Percentiles rank a stretch among this genome's conserved stretches.
These are phyloP conservation scores for Purpureocillium takamizusanense DNA, from an alignment of 2,329 filamentous ascomycete species.

Conservation along the genomic window DNA sequence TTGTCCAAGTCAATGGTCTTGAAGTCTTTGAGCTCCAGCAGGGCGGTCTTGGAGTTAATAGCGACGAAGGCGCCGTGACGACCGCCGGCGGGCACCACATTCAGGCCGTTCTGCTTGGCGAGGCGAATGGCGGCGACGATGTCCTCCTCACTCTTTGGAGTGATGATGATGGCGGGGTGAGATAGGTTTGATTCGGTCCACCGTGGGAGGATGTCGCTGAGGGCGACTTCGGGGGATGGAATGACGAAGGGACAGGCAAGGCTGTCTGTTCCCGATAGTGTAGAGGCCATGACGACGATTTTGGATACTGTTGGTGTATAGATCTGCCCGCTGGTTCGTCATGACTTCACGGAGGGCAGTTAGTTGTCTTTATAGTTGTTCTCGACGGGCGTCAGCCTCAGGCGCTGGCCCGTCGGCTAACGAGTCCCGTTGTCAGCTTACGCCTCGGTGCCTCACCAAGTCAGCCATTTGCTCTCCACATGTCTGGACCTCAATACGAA, in stretches of 20 bases:
- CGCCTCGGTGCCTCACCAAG: too few relatives aligned
- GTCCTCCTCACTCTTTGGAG: conserved; percentile 18
- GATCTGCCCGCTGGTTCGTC: too few relatives aligned
- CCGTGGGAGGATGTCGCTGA: conserved; percentile 8
- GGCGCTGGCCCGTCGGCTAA: too few relatives aligned
- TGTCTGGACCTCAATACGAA: too few relatives aligned
- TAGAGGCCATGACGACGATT: conserved; percentile 2
- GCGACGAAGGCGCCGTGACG: conserved; percentile 21
- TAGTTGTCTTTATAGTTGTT: too few relatives aligned
- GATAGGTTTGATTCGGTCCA: conserved; percentile 21
- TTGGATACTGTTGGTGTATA: not conserved
- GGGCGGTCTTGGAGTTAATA: conserved; percentile 17
- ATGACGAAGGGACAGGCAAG: conserved; percentile 5
- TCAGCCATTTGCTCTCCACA: too few relatives aligned
- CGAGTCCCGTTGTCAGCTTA: too few relatives aligned
- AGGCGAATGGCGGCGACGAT: conserved; percentile 15
- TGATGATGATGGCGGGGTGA: conserved; percentile 16
- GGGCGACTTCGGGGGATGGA: conserved; percentile 1
- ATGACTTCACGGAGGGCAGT: too few relatives aligned
- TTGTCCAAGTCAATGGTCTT: conserved; percentile 18
- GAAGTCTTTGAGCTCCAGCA: conserved; percentile 23
- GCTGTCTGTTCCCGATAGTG: not conserved
- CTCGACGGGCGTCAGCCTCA: too few relatives aligned
- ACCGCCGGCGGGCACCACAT: conserved; percentile 18
- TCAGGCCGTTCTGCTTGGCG: conserved; percentile 17